Percentiles rank a stretch among this genome's conserved stretches.
These are phyloP conservation scores for Pseudozyma thailandica DNA, from an alignment of 1,284 basidiomycete genomes.

Conservation along the genomic window DNA sequence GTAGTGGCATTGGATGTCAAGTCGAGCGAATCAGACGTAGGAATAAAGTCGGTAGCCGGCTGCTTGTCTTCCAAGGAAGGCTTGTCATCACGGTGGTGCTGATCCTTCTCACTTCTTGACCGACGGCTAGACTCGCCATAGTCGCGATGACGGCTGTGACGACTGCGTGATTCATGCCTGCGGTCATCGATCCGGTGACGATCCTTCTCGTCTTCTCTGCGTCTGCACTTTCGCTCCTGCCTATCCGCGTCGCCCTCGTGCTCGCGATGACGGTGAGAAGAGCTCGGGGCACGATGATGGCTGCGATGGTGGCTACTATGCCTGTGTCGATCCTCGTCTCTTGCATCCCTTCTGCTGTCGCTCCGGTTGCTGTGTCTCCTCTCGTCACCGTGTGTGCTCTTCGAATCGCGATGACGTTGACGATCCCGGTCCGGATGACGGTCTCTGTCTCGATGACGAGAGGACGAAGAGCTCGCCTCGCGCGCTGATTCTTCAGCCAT, in stretches of 20 bases:
- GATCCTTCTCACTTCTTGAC: conserved; percentile 74
- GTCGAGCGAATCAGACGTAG: conserved; percentile 79
- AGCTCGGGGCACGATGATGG: conserved; percentile 5
- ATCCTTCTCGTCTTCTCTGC: conserved; percentile 29
- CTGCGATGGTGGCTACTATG: conserved; percentile 17
- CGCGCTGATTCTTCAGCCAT: conserved; percentile 8
- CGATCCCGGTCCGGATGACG: conserved; percentile 9
- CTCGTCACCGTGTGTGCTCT: conserved; percentile 11
- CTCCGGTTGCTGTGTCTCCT: conserved; percentile 15
- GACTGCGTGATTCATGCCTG: conserved; percentile 3
- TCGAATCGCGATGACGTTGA: conserved; percentile 16
- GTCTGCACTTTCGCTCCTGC: conserved; percentile 69
- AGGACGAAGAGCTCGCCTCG: conserved; percentile 1
- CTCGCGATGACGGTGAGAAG: conserved; percentile 6
- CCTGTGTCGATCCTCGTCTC: conserved; percentile 6
- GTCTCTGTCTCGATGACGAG: conserved; percentile 5
- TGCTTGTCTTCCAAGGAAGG: conserved; percentile 61
- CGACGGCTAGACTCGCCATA: conserved; percentile 78
- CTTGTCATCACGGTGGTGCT: conserved; percentile 58
- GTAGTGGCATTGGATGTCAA: conserved; percentile 73
- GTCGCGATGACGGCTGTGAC: conserved; percentile 3
- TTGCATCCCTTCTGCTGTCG: neutral
- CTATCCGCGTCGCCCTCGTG: conserved; percentile 9
- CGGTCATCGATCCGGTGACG: neutral
- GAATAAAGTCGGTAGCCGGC: conserved; percentile 78